These are phyloP conservation scores for Pachyrhizus erosus DNA, from an alignment of 306 rosid species.

Conservation along the genomic window DNA sequence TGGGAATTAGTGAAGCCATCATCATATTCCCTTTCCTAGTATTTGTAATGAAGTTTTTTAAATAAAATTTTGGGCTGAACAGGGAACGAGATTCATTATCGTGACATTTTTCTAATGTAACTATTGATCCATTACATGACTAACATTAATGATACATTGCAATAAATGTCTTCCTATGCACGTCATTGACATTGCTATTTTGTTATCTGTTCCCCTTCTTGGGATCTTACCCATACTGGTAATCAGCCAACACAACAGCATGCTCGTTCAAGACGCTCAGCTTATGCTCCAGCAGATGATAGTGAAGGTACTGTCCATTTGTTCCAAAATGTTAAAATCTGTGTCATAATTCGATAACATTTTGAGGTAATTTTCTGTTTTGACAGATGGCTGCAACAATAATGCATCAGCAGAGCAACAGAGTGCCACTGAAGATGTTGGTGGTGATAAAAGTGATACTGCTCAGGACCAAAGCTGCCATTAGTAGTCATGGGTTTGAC, in stretches of 20 bases:
- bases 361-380: conserved; percentile 29
- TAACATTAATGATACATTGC: not conserved
- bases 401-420: conserved; percentile 51
- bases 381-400: conserved; percentile 42
- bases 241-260: conserved; percentile 97
- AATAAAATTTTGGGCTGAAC: not conserved
- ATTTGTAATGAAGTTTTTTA: conserved; percentile 2
- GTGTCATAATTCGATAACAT: conserved; percentile 12
- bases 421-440: conserved; percentile 43
- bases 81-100: conserved; percentile 11
- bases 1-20: not conserved
- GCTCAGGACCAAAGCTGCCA: conserved; percentile 52
- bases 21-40: not conserved
- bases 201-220: conserved; percentile 25
- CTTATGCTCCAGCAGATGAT: conserved; percentile 81
- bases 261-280: conserved; percentile 79
- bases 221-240: conserved; percentile 36
- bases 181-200: conserved; percentile 14
- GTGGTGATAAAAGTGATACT: conserved; percentile 36
- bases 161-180: not conserved
- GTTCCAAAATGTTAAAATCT: not conserved
- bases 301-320: conserved; percentile 59
- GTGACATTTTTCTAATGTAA: conserved; percentile 9
- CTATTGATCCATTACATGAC: not conserved
- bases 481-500: conserved; percentile 35